A percentile compares a stretch with the other conserved stretches of the same genome.
These are phyloP conservation scores for Kazachstania africana DNA, from an alignment of 805 yeast species.

Conservation along the genomic window DNA sequence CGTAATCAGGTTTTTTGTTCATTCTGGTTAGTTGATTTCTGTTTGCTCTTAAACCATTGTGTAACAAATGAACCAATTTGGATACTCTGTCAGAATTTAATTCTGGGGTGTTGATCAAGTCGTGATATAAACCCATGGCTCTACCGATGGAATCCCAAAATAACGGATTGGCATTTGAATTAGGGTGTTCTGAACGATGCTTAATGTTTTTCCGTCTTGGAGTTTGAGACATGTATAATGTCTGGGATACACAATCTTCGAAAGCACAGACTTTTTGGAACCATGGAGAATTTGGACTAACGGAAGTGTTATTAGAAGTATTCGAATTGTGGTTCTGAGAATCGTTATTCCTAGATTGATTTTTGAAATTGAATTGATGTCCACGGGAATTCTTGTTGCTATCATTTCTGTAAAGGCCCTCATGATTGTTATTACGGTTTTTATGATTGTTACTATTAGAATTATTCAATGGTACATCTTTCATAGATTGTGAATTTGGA, in stretches of 20 bases:
- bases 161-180: conserved; percentile 32
- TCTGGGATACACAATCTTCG: conserved; percentile 36
- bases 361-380: conserved; percentile 3
- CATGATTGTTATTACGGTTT: conserved; percentile 1
- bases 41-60: conserved; percentile 45
- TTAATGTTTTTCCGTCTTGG: conserved; percentile 24
- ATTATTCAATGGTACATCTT: too few relatives aligned
- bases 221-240: conserved; percentile 26
- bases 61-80: conserved; percentile 38
- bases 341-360: conserved; percentile 2
- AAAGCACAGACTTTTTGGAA: conserved; percentile 39
- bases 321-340: conserved; percentile 4
- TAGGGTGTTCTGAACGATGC: conserved; percentile 25
- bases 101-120: conserved; percentile 36
- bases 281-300: conserved; percentile 34
- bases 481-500: too few relatives aligned
- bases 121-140: conserved; percentile 40
- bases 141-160: conserved; percentile 43
- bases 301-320: conserved; percentile 10
- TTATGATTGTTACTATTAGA: conserved; percentile 6
- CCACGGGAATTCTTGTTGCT: conserved; percentile 3
- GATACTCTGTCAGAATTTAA: conserved; percentile 36
- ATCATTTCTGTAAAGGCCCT: background rate
- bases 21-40: conserved; percentile 42
- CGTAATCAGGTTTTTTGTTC: conserved; percentile 49